Conservation (phyloP, 2,329 filamentous ascomycete species). For the Exserohilum rostratum region DNA sequence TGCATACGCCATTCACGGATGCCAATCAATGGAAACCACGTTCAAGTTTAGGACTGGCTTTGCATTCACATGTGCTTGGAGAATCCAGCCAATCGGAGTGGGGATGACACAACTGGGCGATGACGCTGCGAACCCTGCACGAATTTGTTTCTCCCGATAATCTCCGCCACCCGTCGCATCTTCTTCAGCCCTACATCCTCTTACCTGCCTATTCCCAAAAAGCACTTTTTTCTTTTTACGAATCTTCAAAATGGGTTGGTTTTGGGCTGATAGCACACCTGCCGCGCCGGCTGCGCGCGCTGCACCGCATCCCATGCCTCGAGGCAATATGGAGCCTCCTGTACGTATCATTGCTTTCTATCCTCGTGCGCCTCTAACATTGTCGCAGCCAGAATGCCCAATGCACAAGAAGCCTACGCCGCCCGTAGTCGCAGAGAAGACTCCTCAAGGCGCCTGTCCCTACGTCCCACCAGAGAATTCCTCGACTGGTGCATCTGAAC, state of each 20-base stretch:
- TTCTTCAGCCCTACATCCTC: conserved; percentile 16
- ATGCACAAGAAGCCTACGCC: conserved; percentile 64
- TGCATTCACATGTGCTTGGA: conserved; percentile 14
- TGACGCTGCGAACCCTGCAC: conserved; percentile 41
- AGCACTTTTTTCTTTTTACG: conserved; percentile 11
- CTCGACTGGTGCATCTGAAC: conserved; percentile 40
- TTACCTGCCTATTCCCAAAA: conserved; percentile 12
- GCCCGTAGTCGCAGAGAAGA: conserved; percentile 37
- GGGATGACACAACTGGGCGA: conserved; percentile 30
- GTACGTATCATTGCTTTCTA: conserved; percentile 47
- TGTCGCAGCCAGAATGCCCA: conserved; percentile 67
- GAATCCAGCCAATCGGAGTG: conserved; percentile 37
- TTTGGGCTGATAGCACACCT: conserved; percentile 66
- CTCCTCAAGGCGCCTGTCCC: conserved; percentile 58
- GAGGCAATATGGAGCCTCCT: conserved; percentile 59
- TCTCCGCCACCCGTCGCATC: conserved; percentile 38
- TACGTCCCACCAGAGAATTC: conserved; percentile 49
- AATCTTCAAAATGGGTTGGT: conserved; percentile 66
- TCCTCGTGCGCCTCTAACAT: conserved; percentile 30
- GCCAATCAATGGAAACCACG: conserved; percentile 7
- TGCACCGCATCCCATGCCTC: conserved; percentile 57
- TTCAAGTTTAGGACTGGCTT: not conserved
- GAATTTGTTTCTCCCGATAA: conserved; percentile 45
- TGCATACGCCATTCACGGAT: conserved; percentile 28
- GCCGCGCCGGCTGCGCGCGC: conserved; percentile 47